Conservation (phyloP, 352 stramenopile species). For the Phytopythium vexans region DNA sequence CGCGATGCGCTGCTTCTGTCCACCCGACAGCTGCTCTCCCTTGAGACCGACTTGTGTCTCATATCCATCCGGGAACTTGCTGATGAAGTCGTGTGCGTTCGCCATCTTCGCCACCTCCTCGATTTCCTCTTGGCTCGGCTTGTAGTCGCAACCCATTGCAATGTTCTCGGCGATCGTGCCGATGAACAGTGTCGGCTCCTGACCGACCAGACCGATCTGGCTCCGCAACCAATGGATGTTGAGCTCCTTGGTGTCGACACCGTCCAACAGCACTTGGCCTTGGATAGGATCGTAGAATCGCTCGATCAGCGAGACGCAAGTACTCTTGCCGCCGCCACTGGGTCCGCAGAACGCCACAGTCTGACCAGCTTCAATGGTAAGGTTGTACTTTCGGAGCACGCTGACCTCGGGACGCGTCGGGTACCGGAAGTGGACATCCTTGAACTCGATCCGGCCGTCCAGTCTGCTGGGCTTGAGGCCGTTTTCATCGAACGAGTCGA, state of each 20-base stretch:
- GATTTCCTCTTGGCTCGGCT: conserved; percentile 92
- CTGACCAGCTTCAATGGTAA: conserved; percentile 71
- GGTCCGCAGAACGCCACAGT: conserved; percentile 60
- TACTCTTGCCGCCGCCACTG: conserved; percentile 51
- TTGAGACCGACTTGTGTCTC: conserved; percentile 93
- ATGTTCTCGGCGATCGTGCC: conserved; percentile 92
- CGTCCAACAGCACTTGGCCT: conserved; percentile 68
- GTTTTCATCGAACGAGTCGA: conserved; percentile 35
- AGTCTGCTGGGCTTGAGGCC: conserved; percentile 14
- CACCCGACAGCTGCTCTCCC: conserved; percentile 76
- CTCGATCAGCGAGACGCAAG: conserved; percentile 42
- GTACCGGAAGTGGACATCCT: conserved; percentile 74
- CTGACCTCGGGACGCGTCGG: conserved; percentile 50
- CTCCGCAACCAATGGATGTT: conserved; percentile 57
- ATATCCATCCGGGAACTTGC: conserved; percentile 87
- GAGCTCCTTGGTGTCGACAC: conserved; percentile 64
- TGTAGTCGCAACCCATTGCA: conserved; percentile 89
- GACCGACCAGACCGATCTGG: conserved; percentile 59
- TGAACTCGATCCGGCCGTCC: conserved; percentile 47
- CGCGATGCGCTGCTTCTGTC: conserved; percentile 82
- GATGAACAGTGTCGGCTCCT: conserved; percentile 61
- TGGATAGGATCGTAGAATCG: conserved; percentile 63
- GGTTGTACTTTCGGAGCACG: conserved; percentile 81
- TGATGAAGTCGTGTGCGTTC: conserved; percentile 93
- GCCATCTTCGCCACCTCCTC: conserved; percentile 85